phyloP scores from a whole-genome alignment of 768 basidiomycete species.

The Lactarius evosmus region DNA sequence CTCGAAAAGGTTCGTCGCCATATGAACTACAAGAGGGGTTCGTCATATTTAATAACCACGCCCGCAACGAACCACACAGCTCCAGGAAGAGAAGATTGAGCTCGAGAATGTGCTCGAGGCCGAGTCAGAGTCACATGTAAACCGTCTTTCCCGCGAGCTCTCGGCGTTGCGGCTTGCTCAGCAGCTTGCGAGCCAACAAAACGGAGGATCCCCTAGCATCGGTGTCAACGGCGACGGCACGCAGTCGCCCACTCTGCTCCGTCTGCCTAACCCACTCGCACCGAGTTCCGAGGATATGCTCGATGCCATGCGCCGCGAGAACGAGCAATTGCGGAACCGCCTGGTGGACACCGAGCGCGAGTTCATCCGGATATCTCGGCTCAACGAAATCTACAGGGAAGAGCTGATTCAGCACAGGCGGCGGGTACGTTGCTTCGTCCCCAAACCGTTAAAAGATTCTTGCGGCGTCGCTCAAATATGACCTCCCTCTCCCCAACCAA shows the following conservation, averaged over 20 bases:
- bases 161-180: slow-evolving; percentile 60
- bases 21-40: background rate
- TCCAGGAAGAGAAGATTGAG: slow-evolving; percentile 80
- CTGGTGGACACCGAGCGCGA: slow-evolving; percentile 75
- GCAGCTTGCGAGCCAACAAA: slow-evolving; percentile 41
- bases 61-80: slow-evolving; percentile 41
- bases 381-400: slow-evolving; percentile 83
- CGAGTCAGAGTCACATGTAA: slow-evolving; percentile 83
- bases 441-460: too few species aligned
- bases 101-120: slow-evolving; percentile 81
- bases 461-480: too few species aligned
- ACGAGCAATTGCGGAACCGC: slow-evolving; percentile 64
- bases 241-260: slow-evolving; percentile 20
- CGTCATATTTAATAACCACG: background rate
- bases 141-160: slow-evolving; percentile 67
- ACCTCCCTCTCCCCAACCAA: too few species aligned
- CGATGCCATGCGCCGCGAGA: slow-evolving; percentile 74
- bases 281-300: slow-evolving; percentile 58
- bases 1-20: slow-evolving; percentile 63
- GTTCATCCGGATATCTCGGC: slow-evolving; percentile 64
- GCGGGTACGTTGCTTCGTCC: slow-evolving; percentile 66
- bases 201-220: slow-evolving; percentile 26
- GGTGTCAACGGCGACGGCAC: slow-evolving; percentile 31
- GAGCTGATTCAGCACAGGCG: slow-evolving; percentile 76
- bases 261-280: slow-evolving; percentile 34